Evolutionary conservation across 2,329 filamentous ascomycete genomes (phyloP), one percentile per base, ranked within the genome.

Genomic region (Ophiostoma novo-ulmi): DNA sequence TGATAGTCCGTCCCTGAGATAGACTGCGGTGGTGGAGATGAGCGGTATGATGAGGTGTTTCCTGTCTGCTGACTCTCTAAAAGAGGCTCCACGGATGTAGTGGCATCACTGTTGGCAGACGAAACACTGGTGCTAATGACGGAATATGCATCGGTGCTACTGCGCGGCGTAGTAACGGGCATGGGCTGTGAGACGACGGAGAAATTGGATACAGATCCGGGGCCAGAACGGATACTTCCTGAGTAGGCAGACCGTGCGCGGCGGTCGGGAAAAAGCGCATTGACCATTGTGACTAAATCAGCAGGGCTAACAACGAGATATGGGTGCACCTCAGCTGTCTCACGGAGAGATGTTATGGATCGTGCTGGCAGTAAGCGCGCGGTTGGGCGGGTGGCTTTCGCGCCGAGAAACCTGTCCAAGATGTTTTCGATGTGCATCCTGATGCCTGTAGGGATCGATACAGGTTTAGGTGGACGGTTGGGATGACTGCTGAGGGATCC

Each of bases 261-360:
- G 70, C 85, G 85, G 75, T 92, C 89, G 0, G 94, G 94, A 76
- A 94, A 97, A 17, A 97, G 85, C 13, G 91, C 90, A 78, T 95
- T 92, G 73, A 96, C 87, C 75, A 97, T 81, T 2, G 92, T 94
- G 48, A 91, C 83, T 74, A 97, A 82, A 78, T 97, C 94, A 58
- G 91, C 86, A 48, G 92, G 88, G 76, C 91, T 92, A 74, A 97
- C 80, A 44, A 94, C 90, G 76, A 96, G 82, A 77, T 93, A 95
- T 41, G 89, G 91, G 76, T 91, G 91, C 11, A 93, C 90, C 78
- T 93, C 90, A 26, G 85, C 86, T n/a, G 90, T 93, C 78, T 93
- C 91, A 73, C 89, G 83, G 13, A 92, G 82, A 4, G 89, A 92
- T 6, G 89, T 90, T 73, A 91, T 88, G 69, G 88, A 91, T 74